Conservation (phyloP, 2,329 filamentous ascomycete genomes). For the Endoconidiophora polonica region DNA sequence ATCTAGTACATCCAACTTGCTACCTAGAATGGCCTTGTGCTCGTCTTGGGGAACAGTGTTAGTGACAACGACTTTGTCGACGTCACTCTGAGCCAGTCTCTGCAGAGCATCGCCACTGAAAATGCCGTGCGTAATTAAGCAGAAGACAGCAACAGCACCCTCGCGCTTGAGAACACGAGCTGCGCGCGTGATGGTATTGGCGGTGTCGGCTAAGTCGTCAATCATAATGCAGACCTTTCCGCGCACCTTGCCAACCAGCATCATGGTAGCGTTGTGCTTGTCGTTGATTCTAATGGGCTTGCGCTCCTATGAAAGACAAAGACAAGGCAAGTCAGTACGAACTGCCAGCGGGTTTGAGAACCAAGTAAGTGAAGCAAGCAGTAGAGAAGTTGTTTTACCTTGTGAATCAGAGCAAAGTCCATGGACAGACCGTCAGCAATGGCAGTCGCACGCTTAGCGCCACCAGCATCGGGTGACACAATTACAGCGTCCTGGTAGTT, state of each 20-base stretch:
- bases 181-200: slow-evolving; percentile 89
- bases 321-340: slow-evolving; percentile 13
- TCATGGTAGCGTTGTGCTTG: slow-evolving; percentile 85
- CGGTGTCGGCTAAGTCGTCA: slow-evolving; percentile 89
- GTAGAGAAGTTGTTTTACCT: slow-evolving; percentile 36
- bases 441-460: slow-evolving; percentile 86
- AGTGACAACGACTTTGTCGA: slow-evolving; percentile 89
- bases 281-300: slow-evolving; percentile 76
- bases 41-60: slow-evolving; percentile 86
- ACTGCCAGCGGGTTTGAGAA: no score
- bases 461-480: slow-evolving; percentile 90
- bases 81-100: slow-evolving; percentile 77
- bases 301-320: slow-evolving; percentile 48
- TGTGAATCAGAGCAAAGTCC: slow-evolving; percentile 96
- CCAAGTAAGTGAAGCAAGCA: no score
- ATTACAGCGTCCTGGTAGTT: slow-evolving; percentile 77
- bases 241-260: slow-evolving; percentile 76
- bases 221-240: slow-evolving; percentile 75
- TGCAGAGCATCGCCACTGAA: slow-evolving; percentile 90
- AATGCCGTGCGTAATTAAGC: slow-evolving; percentile 85
- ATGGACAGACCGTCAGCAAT: slow-evolving; percentile 88
- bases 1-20: slow-evolving; percentile 84
- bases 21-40: slow-evolving; percentile 54
- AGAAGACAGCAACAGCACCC: slow-evolving; percentile 80
- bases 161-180: slow-evolving; percentile 95